Evolutionary conservation across 306 rosid genomes (phyloP).

Genomic region (Begonia masoniana): DNA sequence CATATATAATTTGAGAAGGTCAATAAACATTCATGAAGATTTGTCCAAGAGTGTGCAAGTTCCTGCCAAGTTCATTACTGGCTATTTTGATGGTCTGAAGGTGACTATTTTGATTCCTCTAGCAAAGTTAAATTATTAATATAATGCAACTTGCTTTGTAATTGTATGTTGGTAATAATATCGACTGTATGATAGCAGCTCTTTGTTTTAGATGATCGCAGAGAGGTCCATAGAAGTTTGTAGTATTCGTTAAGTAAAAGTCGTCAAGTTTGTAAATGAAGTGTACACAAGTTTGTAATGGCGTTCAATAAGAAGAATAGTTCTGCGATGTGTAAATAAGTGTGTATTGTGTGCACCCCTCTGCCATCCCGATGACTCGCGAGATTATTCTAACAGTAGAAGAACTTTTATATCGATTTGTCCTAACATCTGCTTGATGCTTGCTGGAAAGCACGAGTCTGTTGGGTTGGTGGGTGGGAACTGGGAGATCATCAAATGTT

Average conservation of each 20-base stretch:
- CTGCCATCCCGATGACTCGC: no score
- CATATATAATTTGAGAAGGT: conserved; percentile 38
- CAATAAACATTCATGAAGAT: conserved; percentile 58
- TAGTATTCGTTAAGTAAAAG: no score
- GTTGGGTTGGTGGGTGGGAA: neutral
- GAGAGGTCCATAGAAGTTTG: no score
- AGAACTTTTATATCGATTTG: no score
- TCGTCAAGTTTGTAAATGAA: no score
- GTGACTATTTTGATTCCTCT: conserved; percentile 12
- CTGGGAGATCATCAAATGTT: neutral
- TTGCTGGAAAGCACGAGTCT: no score
- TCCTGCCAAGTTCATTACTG: conserved; percentile 74
- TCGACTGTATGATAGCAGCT: neutral
- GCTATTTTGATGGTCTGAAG: conserved; percentile 61
- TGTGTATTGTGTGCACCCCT: no score
- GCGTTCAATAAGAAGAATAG: no score
- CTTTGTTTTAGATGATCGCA: neutral
- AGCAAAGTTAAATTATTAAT: neutral
- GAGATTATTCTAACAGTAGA: no score
- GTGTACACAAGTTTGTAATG: no score
- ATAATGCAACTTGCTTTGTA: conserved; percentile 3
- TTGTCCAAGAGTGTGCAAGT: conserved; percentile 21
- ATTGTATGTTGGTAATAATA: neutral
- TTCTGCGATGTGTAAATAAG: no score
- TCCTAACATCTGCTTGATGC: no score